These are phyloP conservation scores for Dissophora globulifera DNA, from an alignment of 192 early-diverging fungal genomes.

Conservation along the genomic window DNA sequence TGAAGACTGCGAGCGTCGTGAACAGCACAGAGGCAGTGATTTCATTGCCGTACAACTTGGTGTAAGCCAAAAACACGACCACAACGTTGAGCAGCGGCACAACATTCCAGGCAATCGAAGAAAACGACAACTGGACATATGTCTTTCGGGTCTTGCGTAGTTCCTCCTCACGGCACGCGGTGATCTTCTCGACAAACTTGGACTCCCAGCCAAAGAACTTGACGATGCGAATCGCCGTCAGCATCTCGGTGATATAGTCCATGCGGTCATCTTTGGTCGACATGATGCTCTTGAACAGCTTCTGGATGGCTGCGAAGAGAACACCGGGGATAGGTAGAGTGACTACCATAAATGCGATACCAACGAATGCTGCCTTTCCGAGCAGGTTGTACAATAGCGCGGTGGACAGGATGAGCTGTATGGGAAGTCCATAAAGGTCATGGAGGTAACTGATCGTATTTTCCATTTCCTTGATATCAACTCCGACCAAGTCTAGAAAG, in stretches of 20 bases:
- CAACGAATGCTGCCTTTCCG: slow-evolving; percentile 82
- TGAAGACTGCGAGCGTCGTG: slow-evolving; percentile 76
- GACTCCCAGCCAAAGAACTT: slow-evolving; percentile 92
- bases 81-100: slow-evolving; percentile 71
- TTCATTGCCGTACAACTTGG: slow-evolving; percentile 61
- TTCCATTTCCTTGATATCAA: slow-evolving; percentile 42
- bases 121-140: slow-evolving; percentile 61
- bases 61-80: slow-evolving; percentile 68
- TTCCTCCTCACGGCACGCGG: slow-evolving; percentile 68
- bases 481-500: slow-evolving; percentile 41
- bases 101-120: slow-evolving; percentile 62
- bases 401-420: slow-evolving; percentile 71
- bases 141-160: slow-evolving; percentile 58
- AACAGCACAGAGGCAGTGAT: slow-evolving; percentile 61
- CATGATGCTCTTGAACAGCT: slow-evolving; percentile 64
- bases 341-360: slow-evolving; percentile 72
- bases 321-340: slow-evolving; percentile 67
- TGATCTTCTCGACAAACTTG: slow-evolving; percentile 78
- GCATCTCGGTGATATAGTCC: slow-evolving; percentile 82
- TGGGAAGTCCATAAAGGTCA: slow-evolving; percentile 66
- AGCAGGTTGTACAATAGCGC: slow-evolving; percentile 76
- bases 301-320: slow-evolving; percentile 55
- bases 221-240: slow-evolving; percentile 85
- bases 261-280: slow-evolving; percentile 78
- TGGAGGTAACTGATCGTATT: slow-evolving; percentile 20